Base-by-base conservation (phyloP, 179 eudicot species). In the Sideroxylon spinosum region DNA sequence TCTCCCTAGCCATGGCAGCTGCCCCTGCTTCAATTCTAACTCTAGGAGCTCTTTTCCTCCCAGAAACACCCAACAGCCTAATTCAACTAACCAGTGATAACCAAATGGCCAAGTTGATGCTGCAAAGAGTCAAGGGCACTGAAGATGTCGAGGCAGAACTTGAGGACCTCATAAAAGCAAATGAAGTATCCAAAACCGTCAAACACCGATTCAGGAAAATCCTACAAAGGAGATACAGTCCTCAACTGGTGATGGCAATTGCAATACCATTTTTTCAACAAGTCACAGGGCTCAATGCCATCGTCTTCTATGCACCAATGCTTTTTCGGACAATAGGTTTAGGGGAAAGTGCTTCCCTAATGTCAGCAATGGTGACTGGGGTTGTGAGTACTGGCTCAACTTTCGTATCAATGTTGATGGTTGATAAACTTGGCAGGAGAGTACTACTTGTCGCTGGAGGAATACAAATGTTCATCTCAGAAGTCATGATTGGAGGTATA, bases 21-120 rank as follows among this genome's bases (percentile, higher is more conserved):
- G 48, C 19, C 20, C 71, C 71, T 4, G 71, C 71, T 29, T 7
- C 20, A 4, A 9, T 67, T 29, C 46, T 67, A 10, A 67, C 46
- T 7, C 17, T 67, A 3, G 71, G 71, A 11, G 71, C n/a, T 16
- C 48, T 67, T 10, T 67, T 67, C 71, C 71, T 67, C 20, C 71
- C 71, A 26, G 71, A 67, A 28, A 67, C 71, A 3, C 49, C 71
- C 71, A 67, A 37, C 25, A 20, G 64, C 25, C 64, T 60, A 19
- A 19, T 60, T 20, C 25, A 60, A 23, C 64, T 22, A 22, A 60
- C 23, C 26, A 20, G 14, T 1, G 25, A 60, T 20, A 8, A 20
- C 14, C 26, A 60, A 6, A 60, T 0, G 25, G 25, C 64, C 64
- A 60, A 60, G 64, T 20, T 12, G 9, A 60, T 60, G 64, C 25